Evolutionary conservation across 805 yeast species (phyloP).

Genomic region (Hanseniaspora meyeri): DNA sequence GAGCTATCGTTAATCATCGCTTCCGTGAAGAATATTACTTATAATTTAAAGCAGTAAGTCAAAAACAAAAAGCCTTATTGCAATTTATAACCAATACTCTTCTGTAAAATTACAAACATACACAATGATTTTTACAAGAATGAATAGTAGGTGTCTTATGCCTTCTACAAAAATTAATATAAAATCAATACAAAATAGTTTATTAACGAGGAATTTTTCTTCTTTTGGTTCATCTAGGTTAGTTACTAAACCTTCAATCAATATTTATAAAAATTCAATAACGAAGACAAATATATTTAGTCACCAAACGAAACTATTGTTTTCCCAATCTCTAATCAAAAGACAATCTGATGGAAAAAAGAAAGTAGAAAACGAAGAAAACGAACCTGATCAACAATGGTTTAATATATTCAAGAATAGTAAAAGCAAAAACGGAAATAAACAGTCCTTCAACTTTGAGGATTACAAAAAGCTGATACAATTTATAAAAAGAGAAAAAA

Average conservation of each 20-base stretch:
- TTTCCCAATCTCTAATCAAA: neutral
- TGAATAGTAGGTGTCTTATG: neutral
- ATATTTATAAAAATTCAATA: neutral
- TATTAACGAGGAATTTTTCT: neutral
- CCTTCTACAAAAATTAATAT: neutral
- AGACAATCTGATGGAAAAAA: neutral
- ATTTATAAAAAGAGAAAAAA: slow-evolving; percentile 11
- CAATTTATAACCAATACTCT: too few relatives aligned
- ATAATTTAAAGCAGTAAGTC: neutral
- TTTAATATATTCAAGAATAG: slow-evolving; percentile 7
- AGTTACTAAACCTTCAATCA: neutral
- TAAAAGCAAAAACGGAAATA: slow-evolving; percentile 1
- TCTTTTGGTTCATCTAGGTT: neutral
- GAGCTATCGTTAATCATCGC: too few relatives aligned
- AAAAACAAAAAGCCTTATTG: neutral
- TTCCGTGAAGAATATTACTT: too few relatives aligned
- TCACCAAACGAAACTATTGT: neutral
- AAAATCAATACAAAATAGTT: neutral
- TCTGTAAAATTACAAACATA: too few relatives aligned
- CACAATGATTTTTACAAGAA: neutral
- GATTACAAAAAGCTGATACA: slow-evolving; percentile 7
- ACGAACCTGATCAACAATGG: slow-evolving; percentile 12
- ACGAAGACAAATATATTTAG: neutral
- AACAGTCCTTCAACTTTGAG: slow-evolving; percentile 9
- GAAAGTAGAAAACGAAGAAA: slow-evolving; percentile 1